A percentile compares a stretch with the other conserved stretches of the same genome.
Conservation (phyloP, 1,284 basidiomycete genomes). For the Meira miltonrushii region DNA sequence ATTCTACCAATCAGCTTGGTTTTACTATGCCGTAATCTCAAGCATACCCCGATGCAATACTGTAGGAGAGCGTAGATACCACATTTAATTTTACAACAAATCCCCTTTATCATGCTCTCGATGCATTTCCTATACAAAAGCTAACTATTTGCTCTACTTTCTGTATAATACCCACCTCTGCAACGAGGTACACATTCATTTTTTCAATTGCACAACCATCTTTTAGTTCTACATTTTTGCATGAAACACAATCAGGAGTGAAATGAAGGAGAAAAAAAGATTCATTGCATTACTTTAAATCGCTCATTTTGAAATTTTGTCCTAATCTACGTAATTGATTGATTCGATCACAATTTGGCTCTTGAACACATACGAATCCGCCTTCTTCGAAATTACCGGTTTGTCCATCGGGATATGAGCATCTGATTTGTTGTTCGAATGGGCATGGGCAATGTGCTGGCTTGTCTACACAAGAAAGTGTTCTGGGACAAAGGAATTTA, state of each 20-base stretch:
- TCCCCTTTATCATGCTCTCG: too few species aligned
- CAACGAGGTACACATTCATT: neutral
- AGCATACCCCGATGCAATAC: too few species aligned
- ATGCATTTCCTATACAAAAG: too few species aligned
- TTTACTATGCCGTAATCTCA: too few species aligned
- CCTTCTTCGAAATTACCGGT: slow-evolving; percentile 24
- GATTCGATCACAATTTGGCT: slow-evolving; percentile 28
- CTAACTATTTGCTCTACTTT: too few species aligned
- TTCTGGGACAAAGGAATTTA: slow-evolving; percentile 39
- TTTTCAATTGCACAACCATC: neutral
- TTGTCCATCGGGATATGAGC: slow-evolving; percentile 29
- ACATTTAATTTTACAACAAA: too few species aligned
- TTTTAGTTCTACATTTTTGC: neutral
- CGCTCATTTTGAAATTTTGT: slow-evolving; percentile 5
- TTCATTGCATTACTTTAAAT: slow-evolving; percentile 8
- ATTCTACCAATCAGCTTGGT: too few species aligned
- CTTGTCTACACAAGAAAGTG: slow-evolving; percentile 39
- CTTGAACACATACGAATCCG: slow-evolving; percentile 34
- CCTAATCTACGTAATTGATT: neutral
- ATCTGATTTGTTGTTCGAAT: slow-evolving; percentile 37
- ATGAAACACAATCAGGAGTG: neutral
- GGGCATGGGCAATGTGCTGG: slow-evolving; percentile 46
- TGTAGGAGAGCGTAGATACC: too few species aligned
- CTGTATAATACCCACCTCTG: too few species aligned
- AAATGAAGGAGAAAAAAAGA: neutral